Evolutionary conservation across 371 early-diverging fungal species (phyloP), one percentile per base, ranked within the genome.

Genomic region (Mortierella sp.): DNA sequence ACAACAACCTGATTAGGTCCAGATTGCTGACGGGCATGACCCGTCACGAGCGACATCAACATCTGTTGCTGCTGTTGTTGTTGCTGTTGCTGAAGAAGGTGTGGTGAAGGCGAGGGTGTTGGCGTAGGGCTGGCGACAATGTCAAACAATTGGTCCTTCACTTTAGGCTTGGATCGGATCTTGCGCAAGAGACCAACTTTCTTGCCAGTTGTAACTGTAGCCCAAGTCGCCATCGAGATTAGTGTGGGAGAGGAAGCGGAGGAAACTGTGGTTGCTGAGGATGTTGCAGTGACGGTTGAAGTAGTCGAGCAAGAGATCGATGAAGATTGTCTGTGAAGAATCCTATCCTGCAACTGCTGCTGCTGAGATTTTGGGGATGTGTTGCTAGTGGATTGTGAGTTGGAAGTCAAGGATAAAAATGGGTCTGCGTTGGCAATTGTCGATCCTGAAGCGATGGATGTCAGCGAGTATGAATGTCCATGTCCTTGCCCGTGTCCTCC

Each of bases 131-230:
- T 24, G 2, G 49, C 67, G 18, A 78, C 72, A n/a, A 78, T 78
- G 11, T 78, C 78, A 64, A 78, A 80, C 49, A 75, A 9, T 18
- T 72, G 69, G 28, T 75, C 81, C 52, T 72, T 68, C 62, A 80
- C 24, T 47, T 68, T 75, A 5, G 75, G 69, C 9, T 65, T 64
- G 18, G 81, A 75, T 32, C 81, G 72, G 39, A 80, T 80, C 75
- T 80, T 80, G 49, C 81, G 68, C 51, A 80, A 43, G 3, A 80
- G 63, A 9, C 81, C 81, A 0, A 75, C 59, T 58, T 65, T 80
- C 62, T 67, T 78, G 35, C 69, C 70, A 3, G 55, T 32, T 1
- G 78, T 51, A 0, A 66, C 54, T 12, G 66, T 57, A 1, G 73
- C 55, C 69, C 64, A 62, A 26, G 65, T 52, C 8, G 64, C 71